Evolutionary conservation across 202 grass and related monocot species (phyloP).

Genomic region (Thinopyrum obtusiflorum): DNA sequence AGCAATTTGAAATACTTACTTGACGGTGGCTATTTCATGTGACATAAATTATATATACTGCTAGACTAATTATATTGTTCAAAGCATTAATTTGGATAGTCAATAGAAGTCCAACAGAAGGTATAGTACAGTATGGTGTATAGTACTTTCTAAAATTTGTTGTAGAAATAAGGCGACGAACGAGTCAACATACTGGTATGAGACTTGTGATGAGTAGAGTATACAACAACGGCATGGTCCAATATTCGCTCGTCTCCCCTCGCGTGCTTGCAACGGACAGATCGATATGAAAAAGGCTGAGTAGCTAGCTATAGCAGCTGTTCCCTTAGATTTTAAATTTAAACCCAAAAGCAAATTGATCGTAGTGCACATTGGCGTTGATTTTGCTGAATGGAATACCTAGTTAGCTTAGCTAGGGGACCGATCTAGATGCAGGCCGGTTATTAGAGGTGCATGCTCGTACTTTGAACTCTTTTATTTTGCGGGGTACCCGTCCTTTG

Average conservation of each 20-base stretch:
- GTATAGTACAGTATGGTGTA: neutral
- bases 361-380: too few species aligned
- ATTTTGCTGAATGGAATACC: too few species aligned
- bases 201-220: neutral
- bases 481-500: too few species aligned
- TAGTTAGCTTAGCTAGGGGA: too few species aligned
- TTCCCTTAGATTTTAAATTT: too few species aligned
- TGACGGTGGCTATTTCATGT: neutral
- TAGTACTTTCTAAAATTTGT: neutral
- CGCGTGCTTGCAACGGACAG: neutral
- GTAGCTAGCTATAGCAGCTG: too few species aligned
- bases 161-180: neutral
- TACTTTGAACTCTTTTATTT: too few species aligned
- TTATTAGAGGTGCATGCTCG: too few species aligned
- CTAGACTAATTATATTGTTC: neutral
- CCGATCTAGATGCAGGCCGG: too few species aligned
- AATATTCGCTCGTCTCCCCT: neutral
- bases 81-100: neutral
- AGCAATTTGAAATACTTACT: neutral
- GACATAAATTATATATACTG: neutral
- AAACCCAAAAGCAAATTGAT: too few species aligned
- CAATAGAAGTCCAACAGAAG: neutral
- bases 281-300: too few species aligned
- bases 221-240: neutral
- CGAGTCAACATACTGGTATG: neutral